A percentile compares a stretch with the other conserved stretches of the same genome.
Evolutionary conservation across 768 basidiomycete genomes (phyloP).

Genomic region (Kwoniella dendrophila): DNA sequence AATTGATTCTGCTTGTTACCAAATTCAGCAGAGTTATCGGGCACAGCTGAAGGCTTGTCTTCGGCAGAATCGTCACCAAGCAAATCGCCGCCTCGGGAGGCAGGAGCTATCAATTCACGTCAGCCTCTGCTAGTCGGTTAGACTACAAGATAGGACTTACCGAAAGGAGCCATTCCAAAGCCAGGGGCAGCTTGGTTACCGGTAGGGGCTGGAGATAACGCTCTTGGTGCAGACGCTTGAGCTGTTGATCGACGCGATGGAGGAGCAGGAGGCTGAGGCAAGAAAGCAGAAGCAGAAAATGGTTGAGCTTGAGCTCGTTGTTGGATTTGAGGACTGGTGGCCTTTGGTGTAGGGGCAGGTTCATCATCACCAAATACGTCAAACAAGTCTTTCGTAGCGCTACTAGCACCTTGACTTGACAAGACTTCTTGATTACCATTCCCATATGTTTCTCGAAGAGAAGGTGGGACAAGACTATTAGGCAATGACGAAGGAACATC

Average conservation of each 20-base stretch:
- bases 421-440: conserved; percentile 46
- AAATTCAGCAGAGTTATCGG: conserved; percentile 77
- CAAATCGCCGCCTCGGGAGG: conserved; percentile 32
- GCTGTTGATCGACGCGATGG: conserved; percentile 19
- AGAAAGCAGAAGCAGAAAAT: conserved; percentile 20
- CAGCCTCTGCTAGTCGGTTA: not conserved
- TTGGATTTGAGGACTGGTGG: conserved; percentile 14
- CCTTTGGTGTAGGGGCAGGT: conserved; percentile 23
- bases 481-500: conserved; percentile 70
- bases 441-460: conserved; percentile 62
- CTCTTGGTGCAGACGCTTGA: conserved; percentile 31
- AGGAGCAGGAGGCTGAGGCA: conserved; percentile 28
- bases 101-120: conserved; percentile 13
- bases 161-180: conserved; percentile 47
- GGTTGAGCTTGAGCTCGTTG: conserved; percentile 12
- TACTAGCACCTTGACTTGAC: conserved; percentile 51
- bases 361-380: conserved; percentile 49
- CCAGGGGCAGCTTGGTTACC: conserved; percentile 25
- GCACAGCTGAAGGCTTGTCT: conserved; percentile 27
- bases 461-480: conserved; percentile 75
- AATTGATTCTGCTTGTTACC: conserved; percentile 86
- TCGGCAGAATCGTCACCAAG: conserved; percentile 51
- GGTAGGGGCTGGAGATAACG: conserved; percentile 58
- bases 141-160: conserved; percentile 3
- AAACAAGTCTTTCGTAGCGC: conserved; percentile 56